Evolutionary conservation across 768 basidiomycete genomes (phyloP).

Genomic region (Boletus subcaerulescens): DNA sequence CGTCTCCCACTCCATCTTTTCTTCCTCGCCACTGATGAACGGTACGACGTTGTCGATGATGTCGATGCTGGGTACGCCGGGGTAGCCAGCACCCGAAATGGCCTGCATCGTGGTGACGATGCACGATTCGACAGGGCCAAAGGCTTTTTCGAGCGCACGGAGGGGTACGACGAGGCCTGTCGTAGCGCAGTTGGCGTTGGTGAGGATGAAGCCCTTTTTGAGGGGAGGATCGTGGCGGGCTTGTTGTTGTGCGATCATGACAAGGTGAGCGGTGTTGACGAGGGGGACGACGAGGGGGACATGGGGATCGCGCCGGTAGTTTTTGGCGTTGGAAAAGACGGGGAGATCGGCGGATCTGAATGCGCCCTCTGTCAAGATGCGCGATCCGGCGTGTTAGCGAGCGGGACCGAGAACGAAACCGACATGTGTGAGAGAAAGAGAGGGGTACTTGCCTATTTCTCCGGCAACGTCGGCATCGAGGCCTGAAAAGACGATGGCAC

Average conservation of each 20-base stretch:
- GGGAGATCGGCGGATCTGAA: constrained; percentile 86
- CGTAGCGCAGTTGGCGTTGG: constrained; percentile 98
- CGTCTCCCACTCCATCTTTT: constrained; percentile 99
- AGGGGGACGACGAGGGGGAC: constrained; percentile 96
- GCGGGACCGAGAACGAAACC: neutral
- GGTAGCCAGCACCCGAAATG: constrained; percentile 97
- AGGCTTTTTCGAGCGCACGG: constrained; percentile 81
- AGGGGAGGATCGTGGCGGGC: constrained; percentile 62
- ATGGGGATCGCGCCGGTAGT: constrained; percentile 85
- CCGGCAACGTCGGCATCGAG: constrained; percentile 93
- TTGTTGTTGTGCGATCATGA: constrained; percentile 82
- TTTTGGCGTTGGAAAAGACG: constrained; percentile 98
- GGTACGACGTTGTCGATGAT: constrained; percentile 96
- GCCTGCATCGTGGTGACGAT: constrained; percentile 97
- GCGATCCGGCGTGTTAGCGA: neutral
- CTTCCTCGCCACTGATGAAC: constrained; percentile 90
- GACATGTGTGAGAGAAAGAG: too few species aligned
- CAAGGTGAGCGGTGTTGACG: constrained; percentile 84
- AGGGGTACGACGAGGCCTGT: constrained; percentile 93
- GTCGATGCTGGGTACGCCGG: constrained; percentile 85
- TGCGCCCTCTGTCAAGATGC: constrained; percentile 50
- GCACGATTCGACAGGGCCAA: constrained; percentile 91
- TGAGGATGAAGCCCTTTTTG: constrained; percentile 89
- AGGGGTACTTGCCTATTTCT: constrained; percentile 69
- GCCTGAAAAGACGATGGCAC: constrained; percentile 91